These are phyloP conservation scores for Corymbia maculata DNA, from an alignment of 345 rosid species.

Conservation along the genomic window DNA sequence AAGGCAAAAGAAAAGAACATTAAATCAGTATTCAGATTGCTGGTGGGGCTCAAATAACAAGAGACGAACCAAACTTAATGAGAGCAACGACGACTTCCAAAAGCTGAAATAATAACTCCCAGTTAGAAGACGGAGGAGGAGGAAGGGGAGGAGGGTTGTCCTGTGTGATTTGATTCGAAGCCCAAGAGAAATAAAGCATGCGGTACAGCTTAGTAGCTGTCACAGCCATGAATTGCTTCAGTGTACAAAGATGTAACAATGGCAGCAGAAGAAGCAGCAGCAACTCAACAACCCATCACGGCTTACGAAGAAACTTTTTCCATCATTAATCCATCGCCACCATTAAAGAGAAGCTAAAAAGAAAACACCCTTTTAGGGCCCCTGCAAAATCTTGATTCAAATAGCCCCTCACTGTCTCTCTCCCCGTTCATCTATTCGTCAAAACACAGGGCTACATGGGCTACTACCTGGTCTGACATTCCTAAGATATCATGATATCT, in stretches of 20 bases:
- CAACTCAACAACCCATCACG: constrained; percentile 24
- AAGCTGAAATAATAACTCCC: constrained; percentile 26
- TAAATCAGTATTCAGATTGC: neutral
- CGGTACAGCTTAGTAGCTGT: constrained; percentile 24
- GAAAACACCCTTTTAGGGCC: constrained; percentile 12
- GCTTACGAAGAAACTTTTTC: constrained; percentile 5
- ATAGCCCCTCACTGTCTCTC: neutral
- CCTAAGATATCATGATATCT: constrained; percentile 28
- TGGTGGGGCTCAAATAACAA: neutral
- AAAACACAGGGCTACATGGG: constrained; percentile 26
- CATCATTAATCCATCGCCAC: neutral
- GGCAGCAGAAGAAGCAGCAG: neutral
- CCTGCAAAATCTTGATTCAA: neutral
- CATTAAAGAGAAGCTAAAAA: neutral
- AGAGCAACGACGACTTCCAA: constrained; percentile 7
- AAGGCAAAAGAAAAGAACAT: neutral
- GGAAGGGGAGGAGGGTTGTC: neutral
- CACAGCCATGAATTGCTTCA: constrained; percentile 30
- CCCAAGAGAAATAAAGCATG: constrained; percentile 17
- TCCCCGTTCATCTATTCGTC: neutral
- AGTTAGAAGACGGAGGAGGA: constrained; percentile 13
- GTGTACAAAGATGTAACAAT: constrained; percentile 19
- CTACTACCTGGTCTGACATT: constrained; percentile 34
- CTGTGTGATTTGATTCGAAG: constrained; percentile 1
- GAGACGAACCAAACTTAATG: neutral